Base-by-base conservation (phyloP, 192 early-diverging fungal genomes). In the Gaertneriomyces semiglobifer region DNA sequence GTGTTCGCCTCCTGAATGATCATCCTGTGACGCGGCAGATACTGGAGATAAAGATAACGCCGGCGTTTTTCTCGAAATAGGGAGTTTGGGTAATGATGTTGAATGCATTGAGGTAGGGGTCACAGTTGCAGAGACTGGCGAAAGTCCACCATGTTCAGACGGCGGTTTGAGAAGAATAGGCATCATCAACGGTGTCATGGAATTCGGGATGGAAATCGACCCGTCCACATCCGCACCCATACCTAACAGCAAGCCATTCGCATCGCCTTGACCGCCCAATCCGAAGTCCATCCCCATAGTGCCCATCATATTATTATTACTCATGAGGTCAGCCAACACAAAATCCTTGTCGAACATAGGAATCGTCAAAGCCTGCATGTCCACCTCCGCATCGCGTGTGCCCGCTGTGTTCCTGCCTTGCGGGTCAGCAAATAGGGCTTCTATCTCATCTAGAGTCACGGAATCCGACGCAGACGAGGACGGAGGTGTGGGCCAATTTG, bases 241-340 rank as follows among this genome's bases (percentile, higher is more conserved):
- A 46, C 48, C 5, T 6, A 12, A 12, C 4, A 6, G 6, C 19
- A 7, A 8, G 38, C 16, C 38, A 20, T 1, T 43, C 16, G 7
- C 43, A 46, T 7, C 44, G 16, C 10, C 10, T 25, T 20, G 18
- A 4, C 12, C 16, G 12, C 16, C 48, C 1, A 50, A 5, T 58
- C 57, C 25, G 40, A n/a, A 58, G 5, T 42, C 16, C 39, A 58
- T n/a, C 39, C 39, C 6, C 38, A 42, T 18, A 42, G 57, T 33
- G 40, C 43, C n/a, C 43, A 58, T 20, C 39, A 16, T n/a, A 51
- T 48, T 25, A 42, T 54, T 19, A 43, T 16, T 44, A 43, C 14
- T 46, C 44, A 68, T 33, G 25, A 60, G 48, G 53, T 68, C 66
- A 18, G 57, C 66, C 40, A 68, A 68, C 0, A 68, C 48, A 53